phyloP scores from a whole-genome alignment of 805 yeast species.

The Metschnikowia lochheadii region DNA sequence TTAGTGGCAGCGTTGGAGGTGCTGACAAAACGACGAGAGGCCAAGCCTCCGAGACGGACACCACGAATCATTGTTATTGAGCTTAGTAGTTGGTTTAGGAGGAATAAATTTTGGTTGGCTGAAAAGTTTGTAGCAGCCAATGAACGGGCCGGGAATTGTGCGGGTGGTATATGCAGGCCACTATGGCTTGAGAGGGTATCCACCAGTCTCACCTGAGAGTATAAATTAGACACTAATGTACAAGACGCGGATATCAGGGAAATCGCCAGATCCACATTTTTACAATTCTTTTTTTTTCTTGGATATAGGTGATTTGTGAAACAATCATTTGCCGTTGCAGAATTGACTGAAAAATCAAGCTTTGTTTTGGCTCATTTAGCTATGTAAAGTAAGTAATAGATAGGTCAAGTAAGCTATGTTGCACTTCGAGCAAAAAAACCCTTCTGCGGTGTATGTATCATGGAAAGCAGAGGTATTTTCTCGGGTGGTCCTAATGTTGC shows the following conservation, averaged over 20 bases:
- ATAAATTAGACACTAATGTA: neutral
- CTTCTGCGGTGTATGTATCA: neutral
- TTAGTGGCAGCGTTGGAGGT: constrained; percentile 56
- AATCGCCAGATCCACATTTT: neutral
- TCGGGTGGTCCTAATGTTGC: neutral
- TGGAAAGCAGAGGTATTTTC: neutral
- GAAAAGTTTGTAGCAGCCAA: constrained; percentile 15
- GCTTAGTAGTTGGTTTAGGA: constrained; percentile 5
- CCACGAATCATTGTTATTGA: constrained; percentile 39
- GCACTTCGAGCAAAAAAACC: neutral
- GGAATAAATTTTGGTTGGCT: constrained; percentile 11
- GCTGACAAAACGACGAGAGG: constrained; percentile 55
- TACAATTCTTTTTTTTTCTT: neutral
- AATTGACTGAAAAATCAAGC: neutral
- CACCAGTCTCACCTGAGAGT: neutral
- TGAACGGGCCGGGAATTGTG: constrained; percentile 17
- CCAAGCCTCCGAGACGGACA: constrained; percentile 29
- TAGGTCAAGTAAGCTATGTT: neutral
- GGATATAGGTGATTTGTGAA: neutral
- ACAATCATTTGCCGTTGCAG: neutral
- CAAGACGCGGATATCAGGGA: neutral
- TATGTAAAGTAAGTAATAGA: neutral
- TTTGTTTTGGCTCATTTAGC: neutral
- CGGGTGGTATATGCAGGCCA: constrained; percentile 12
- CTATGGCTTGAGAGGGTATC: neutral